Evolutionary conservation across 257 asterid species (phyloP).

Genomic region (Echites panduratus): DNA sequence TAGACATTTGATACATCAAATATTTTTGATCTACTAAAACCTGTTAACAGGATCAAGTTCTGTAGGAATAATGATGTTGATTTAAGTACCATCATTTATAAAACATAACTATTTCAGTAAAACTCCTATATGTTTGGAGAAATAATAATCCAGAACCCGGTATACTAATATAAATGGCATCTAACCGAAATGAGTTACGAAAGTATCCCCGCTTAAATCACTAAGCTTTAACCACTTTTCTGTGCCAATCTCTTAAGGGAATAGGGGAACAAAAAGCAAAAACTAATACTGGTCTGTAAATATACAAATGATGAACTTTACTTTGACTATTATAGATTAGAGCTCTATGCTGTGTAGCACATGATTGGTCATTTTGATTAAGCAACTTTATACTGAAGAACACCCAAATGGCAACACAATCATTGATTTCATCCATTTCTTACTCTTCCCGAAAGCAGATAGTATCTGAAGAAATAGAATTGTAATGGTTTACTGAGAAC

Average conservation of each 20-base stretch:
- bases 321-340: too few species aligned
- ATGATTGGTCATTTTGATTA: too few species aligned
- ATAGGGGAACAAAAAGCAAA: too few species aligned
- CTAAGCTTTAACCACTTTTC: not conserved
- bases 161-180: not conserved
- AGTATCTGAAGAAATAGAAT: too few species aligned
- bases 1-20: not conserved
- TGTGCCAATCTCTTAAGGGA: not conserved
- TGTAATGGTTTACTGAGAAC: too few species aligned
- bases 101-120: not conserved
- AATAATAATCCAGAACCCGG: not conserved
- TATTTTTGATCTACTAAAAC: not conserved
- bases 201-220: not conserved
- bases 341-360: too few species aligned
- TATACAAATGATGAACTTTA: too few species aligned
- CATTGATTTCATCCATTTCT: too few species aligned
- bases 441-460: too few species aligned
- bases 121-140: not conserved
- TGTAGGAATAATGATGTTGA: not conserved
- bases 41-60: not conserved
- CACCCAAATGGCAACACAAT: too few species aligned
- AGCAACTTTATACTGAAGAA: too few species aligned
- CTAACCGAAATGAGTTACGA: not conserved
- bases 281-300: too few species aligned
- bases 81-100: not conserved